Evolutionary conservation across 1,284 basidiomycete genomes (phyloP).

Genomic region (Sphaerobolus stellatus): DNA sequence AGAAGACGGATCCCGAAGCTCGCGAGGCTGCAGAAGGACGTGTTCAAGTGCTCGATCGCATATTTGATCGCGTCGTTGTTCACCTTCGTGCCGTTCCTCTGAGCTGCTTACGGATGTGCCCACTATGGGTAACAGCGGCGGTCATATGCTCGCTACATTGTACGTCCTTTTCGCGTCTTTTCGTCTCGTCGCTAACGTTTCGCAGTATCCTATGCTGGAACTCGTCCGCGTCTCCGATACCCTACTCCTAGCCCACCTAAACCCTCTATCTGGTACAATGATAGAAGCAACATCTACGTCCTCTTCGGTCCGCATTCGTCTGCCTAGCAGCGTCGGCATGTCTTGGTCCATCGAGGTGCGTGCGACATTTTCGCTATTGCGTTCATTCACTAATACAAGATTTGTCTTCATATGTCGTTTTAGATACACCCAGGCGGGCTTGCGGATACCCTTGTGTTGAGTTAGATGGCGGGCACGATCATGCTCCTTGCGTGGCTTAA

Average conservation of each 20-base stretch:
- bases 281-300: constrained; percentile 84
- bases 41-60: constrained; percentile 89
- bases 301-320: constrained; percentile 70
- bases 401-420: too few species aligned
- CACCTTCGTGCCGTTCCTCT: constrained; percentile 79
- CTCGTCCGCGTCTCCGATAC: constrained; percentile 39
- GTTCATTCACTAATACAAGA: too few species aligned
- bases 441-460: constrained; percentile 64
- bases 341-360: constrained; percentile 72
- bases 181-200: constrained; percentile 3
- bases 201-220: constrained; percentile 76
- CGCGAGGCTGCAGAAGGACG: constrained; percentile 61
- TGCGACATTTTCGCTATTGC: constrained; percentile 7
- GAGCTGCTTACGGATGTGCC: constrained; percentile 64
- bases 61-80: constrained; percentile 91
- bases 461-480: constrained; percentile 85
- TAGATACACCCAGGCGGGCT: constrained; percentile 57
- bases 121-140: constrained; percentile 57
- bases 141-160: constrained; percentile 92
- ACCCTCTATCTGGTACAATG: constrained; percentile 79
- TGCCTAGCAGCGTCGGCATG: constrained; percentile 73
- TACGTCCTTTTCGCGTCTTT: constrained; percentile 32
- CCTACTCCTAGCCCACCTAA: too few species aligned
- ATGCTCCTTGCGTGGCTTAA: constrained; percentile 84
- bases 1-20: constrained; percentile 43